Base-by-base conservation (phyloP, 2,329 filamentous ascomycete genomes). In the Fusarium tanahbumbuense region DNA sequence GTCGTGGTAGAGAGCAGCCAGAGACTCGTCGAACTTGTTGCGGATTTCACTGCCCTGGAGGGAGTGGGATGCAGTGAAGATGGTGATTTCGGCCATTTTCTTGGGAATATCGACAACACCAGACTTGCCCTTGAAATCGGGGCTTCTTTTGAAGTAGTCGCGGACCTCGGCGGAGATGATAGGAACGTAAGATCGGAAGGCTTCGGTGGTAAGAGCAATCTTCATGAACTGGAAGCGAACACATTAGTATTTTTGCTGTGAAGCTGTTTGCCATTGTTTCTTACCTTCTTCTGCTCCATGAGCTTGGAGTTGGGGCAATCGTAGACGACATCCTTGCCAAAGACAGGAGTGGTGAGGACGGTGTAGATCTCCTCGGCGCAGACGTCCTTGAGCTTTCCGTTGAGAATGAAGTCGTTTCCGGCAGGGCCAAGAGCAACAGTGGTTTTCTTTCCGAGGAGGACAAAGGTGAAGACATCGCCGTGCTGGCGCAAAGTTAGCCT, bases 251-350 rank as follows among this genome's bases (percentile, higher is more conserved):
- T 10, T 20, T 30, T 53, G 20, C 37, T 23, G 18, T 20, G 20
- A 12, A 30, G 8, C 11, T 4, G 20, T 42, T 25, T 25, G 30
- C 16, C 8, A 2, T 41, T 13, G 42, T 64, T 56, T 63, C 81
- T 68, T 79, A 94, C 92, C 89, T 95, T 96, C 85, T 97, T 97
- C 85, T 97, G 93, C 83, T 97, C 93, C 93, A 97, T 97, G 77
- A 97, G 87, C 82, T 97, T 97, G 62, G 93, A 86, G 79, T 97
- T 97, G 44, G 93, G 93, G 82, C 93, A 96, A 79, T 97, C 93
- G 78, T 97, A 97, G 56, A 97, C 92, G 27, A 97, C 93, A 82
- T 94, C 91, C 75, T 89, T 90, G 72, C 93, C 93, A 78, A 97
- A 97, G 49, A 90, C 88, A 25, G 88, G 88, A 23, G 87, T 89